Evolutionary conservation across 257 asterid genomes (phyloP).

Genomic region (Penstemon eatonii): DNA sequence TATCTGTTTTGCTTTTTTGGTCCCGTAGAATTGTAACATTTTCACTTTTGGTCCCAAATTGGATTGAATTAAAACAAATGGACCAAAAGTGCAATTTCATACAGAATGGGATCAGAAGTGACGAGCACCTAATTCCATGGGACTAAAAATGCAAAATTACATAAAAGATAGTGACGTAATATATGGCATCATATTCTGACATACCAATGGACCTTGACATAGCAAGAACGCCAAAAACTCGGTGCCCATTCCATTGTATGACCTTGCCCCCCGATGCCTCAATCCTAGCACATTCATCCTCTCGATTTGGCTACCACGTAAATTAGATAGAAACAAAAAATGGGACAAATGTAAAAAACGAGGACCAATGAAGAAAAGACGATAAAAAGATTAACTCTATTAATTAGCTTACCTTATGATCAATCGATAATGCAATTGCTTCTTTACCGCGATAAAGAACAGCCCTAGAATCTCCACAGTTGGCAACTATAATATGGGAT

Average conservation of each 20-base stretch:
- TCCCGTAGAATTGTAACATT: too few relatives aligned
- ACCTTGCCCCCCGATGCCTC: slow-evolving; percentile 93
- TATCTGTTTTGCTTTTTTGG: too few relatives aligned
- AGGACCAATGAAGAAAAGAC: slow-evolving; percentile 1
- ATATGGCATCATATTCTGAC: slow-evolving; percentile 24
- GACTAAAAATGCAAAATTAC: too few relatives aligned
- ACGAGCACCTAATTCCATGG: too few relatives aligned
- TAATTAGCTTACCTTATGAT: slow-evolving; percentile 59
- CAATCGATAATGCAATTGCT: slow-evolving; percentile 63
- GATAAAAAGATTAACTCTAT: neutral
- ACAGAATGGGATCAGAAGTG: too few relatives aligned
- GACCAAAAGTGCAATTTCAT: too few relatives aligned
- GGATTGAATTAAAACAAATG: too few relatives aligned
- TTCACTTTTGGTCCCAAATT: too few relatives aligned
- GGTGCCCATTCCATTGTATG: slow-evolving; percentile 88
- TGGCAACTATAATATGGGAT: slow-evolving; percentile 76
- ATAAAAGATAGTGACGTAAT: neutral
- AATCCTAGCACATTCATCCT: slow-evolving; percentile 82
- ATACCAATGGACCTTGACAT: slow-evolving; percentile 91
- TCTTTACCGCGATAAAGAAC: slow-evolving; percentile 89
- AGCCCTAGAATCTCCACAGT: slow-evolving; percentile 88
- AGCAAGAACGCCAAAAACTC: slow-evolving; percentile 91
- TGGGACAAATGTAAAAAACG: neutral
- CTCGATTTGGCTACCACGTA: slow-evolving; percentile 63
- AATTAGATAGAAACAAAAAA: slow-evolving; percentile 6